Base-by-base conservation (phyloP, 2,329 filamentous ascomycete genomes). In the Diaporthe ilicicola region DNA sequence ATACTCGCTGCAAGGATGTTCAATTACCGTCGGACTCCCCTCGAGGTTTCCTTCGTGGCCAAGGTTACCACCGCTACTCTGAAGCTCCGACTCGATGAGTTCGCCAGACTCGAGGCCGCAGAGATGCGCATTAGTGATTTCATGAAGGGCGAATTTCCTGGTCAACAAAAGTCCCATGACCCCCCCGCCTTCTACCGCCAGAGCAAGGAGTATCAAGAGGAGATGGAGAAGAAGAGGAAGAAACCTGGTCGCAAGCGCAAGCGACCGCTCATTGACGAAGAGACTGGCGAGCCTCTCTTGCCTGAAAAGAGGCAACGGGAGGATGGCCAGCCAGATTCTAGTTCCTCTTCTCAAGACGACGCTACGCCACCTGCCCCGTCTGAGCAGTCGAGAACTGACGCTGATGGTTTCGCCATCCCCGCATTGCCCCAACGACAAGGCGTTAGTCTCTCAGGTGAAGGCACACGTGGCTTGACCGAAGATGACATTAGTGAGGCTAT, bases 1-100 rank as follows among this genome's bases (percentile, higher is more conserved):
- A 93, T 99, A 73, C 92, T 99, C 80, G 96, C 96, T 8, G 95
- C 96, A 10, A 93, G 96, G 66, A 98, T 98, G 92, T 97, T 98
- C 87, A 98, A 98, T 81, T 99, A 97, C 79, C 92, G 95, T 54
- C 91, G 96, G 22, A 97, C 94, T 0, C 91, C 97, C 15, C 90
- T 94, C 37, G 96, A 99, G 81, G 93, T 99, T 10, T 95, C 98
- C n/a, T 98, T 97, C 79, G 93, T 98, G 46, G 95, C 98, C 79
- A 98, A 98, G 79, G 95, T 98, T 64, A 97, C 95, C 51, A 97
- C 97, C 74, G 89, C 94, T 73, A 99, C 96, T 9, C 94, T 99
- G 72, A 93, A 94, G 77, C 94, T 95, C 79, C 94, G 96, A 73
- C 84, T 99, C 12, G 91, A 95, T 74, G 96, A 99, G 78, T 99